Evolutionary conservation across 148 eudicot genomes (phyloP).

Genomic region (Nyssa sinensis): DNA sequence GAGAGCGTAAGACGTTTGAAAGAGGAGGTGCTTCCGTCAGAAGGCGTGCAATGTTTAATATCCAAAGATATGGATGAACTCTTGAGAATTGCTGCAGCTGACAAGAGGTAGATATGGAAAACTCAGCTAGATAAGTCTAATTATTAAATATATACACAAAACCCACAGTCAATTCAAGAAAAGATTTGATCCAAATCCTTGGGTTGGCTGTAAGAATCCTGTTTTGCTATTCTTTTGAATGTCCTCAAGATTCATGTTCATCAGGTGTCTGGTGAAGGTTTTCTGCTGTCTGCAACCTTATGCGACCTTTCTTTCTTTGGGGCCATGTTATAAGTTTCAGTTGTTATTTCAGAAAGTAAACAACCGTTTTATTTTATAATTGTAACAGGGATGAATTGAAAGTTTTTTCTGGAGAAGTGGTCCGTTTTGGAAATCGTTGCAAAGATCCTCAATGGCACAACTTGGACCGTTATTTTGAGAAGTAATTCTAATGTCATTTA

Average conservation of each 20-base stretch:
- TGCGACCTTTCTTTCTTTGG: too few relatives aligned
- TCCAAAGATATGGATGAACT: constrained; percentile 83
- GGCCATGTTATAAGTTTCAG: neutral
- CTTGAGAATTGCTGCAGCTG: constrained; percentile 84
- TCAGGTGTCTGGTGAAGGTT: too few relatives aligned
- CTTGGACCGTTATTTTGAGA: constrained; percentile 94
- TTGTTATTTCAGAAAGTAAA: constrained; percentile 8
- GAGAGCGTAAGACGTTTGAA: constrained; percentile 79
- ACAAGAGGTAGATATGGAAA: constrained; percentile 84
- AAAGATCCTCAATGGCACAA: constrained; percentile 99
- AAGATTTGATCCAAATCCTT: too few relatives aligned
- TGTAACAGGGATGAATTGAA: constrained; percentile 79
- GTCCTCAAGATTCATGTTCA: too few relatives aligned
- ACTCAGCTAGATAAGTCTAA: too few relatives aligned
- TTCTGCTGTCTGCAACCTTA: too few relatives aligned
- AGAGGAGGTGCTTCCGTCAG: constrained; percentile 83
- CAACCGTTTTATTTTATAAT: constrained; percentile 7
- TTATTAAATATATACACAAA: too few relatives aligned
- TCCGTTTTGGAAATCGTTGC: too few relatives aligned
- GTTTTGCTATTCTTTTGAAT: too few relatives aligned
- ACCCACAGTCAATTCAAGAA: too few relatives aligned
- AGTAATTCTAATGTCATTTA: constrained; percentile 43
- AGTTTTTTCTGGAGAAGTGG: constrained; percentile 88
- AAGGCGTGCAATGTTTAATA: constrained; percentile 77
- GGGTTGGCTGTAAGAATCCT: too few relatives aligned